A percentile compares a stretch with the other conserved stretches of the same genome.
These are phyloP conservation scores for Sugiyamaella chiloensis DNA, from an alignment of 805 yeast genomes.

Conservation along the genomic window DNA sequence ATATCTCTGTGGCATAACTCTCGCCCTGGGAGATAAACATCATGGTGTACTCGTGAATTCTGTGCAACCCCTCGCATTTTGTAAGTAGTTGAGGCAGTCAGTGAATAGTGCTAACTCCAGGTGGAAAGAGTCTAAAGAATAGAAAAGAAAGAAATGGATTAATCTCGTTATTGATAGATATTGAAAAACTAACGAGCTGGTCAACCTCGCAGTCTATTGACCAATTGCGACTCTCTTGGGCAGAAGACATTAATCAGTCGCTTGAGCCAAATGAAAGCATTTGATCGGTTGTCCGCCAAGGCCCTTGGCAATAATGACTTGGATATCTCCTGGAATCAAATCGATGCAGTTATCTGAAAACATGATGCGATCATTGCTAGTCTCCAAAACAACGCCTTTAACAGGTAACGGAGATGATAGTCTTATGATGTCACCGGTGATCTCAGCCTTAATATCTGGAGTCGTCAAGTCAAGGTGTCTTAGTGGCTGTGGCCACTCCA, in stretches of 20 bases:
- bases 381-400: conserved; percentile 6
- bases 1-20: not conserved
- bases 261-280: not conserved
- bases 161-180: not conserved
- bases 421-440: not conserved
- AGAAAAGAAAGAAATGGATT: not conserved
- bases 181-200: conserved; percentile 1
- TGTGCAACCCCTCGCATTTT: not conserved
- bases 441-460: not conserved
- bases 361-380: conserved; percentile 1
- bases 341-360: conserved; percentile 9
- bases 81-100: not conserved
- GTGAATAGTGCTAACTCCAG: not conserved
- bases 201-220: not conserved
- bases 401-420: conserved; percentile 2
- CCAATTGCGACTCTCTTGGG: not conserved
- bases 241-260: not conserved
- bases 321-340: conserved; percentile 12
- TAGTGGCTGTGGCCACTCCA: conserved; percentile 50
- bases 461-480: conserved; percentile 36
- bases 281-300: conserved; percentile 6
- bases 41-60: not conserved
- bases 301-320: conserved; percentile 13
- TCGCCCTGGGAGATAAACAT: not conserved
- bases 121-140: not conserved